Evolutionary conservation across 768 basidiomycete genomes (phyloP).

Genomic region (Pisolithus marmoratus): DNA sequence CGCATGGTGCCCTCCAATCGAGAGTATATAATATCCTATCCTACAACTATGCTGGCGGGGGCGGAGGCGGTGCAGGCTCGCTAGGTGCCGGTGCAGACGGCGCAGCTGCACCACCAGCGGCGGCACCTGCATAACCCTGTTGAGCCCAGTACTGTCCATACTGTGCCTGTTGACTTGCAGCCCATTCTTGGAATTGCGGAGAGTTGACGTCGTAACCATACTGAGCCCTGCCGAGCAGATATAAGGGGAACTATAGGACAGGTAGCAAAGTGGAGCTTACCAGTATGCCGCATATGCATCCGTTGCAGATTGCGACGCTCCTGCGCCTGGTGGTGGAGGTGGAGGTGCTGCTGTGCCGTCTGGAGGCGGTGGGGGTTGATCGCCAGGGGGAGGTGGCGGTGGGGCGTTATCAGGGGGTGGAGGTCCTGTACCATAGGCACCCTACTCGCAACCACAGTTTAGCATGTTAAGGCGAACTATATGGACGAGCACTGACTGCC

Average conservation of each 20-base stretch:
- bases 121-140: constrained; percentile 38
- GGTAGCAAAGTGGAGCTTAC: constrained; percentile 26
- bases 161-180: constrained; percentile 56
- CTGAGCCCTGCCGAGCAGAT: constrained; percentile 51
- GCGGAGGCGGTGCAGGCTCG: constrained; percentile 19
- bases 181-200: constrained; percentile 76
- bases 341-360: constrained; percentile 29
- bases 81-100: constrained; percentile 17
- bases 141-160: constrained; percentile 72
- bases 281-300: constrained; percentile 60
- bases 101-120: constrained; percentile 18
- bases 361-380: constrained; percentile 51
- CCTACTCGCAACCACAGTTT: constrained; percentile 18
- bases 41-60: constrained; percentile 21
- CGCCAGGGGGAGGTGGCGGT: constrained; percentile 46
- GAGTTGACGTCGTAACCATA: constrained; percentile 88
- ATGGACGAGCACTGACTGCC: constrained; percentile 33
- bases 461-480: constrained; percentile 9
- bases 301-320: constrained; percentile 34
- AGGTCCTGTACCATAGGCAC: constrained; percentile 32
- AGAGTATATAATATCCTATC: not conserved
- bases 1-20: constrained; percentile 12
- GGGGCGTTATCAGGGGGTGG: constrained; percentile 30
- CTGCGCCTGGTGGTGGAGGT: constrained; percentile 38
- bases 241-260: not conserved